A percentile compares a stretch with the other conserved stretches of the same genome.
These are phyloP conservation scores for Suhomyces terraborum DNA, from an alignment of 1,139 yeast species.

Conservation along the genomic window DNA sequence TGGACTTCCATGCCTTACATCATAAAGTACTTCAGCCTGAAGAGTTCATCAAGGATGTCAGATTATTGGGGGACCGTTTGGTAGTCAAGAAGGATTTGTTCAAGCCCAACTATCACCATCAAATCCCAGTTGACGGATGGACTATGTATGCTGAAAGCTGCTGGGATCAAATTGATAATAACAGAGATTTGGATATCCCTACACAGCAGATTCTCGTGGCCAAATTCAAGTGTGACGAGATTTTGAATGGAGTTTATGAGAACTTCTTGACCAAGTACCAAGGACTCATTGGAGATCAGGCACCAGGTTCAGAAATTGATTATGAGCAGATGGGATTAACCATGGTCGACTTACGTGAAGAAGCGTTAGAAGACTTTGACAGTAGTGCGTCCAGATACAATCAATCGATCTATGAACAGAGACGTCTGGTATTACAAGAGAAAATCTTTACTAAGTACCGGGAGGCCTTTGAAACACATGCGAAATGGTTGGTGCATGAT, in stretches of 20 bases:
- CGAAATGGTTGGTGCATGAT: constrained; percentile 12
- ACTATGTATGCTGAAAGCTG: constrained; percentile 85
- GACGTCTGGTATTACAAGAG: constrained; percentile 48
- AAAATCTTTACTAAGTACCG: constrained; percentile 49
- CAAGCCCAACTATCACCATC: constrained; percentile 74
- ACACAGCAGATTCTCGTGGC: constrained; percentile 96
- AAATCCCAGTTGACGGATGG: constrained; percentile 96
- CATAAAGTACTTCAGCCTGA: constrained; percentile 85
- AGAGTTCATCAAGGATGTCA: constrained; percentile 66
- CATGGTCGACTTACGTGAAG: constrained; percentile 43
- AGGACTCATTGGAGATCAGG: constrained; percentile 19
- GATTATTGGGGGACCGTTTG: constrained; percentile 62
- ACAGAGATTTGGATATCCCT: constrained; percentile 92
- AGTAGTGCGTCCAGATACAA: constrained; percentile 73
- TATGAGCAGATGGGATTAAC: constrained; percentile 43
- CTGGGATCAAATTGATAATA: constrained; percentile 92
- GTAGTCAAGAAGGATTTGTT: constrained; percentile 53
- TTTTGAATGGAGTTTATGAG: constrained; percentile 53
- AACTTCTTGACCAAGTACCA: constrained; percentile 44
- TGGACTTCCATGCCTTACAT: constrained; percentile 77
- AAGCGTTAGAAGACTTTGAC: constrained; percentile 59
- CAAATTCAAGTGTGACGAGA: constrained; percentile 91
- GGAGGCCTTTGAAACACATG: constrained; percentile 42
- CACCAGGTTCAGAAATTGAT: constrained; percentile 25
- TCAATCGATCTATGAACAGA: constrained; percentile 62